These are phyloP conservation scores for Phellopilus nigrolimitatus DNA, from an alignment of 1,284 basidiomycete genomes.

Conservation along the genomic window DNA sequence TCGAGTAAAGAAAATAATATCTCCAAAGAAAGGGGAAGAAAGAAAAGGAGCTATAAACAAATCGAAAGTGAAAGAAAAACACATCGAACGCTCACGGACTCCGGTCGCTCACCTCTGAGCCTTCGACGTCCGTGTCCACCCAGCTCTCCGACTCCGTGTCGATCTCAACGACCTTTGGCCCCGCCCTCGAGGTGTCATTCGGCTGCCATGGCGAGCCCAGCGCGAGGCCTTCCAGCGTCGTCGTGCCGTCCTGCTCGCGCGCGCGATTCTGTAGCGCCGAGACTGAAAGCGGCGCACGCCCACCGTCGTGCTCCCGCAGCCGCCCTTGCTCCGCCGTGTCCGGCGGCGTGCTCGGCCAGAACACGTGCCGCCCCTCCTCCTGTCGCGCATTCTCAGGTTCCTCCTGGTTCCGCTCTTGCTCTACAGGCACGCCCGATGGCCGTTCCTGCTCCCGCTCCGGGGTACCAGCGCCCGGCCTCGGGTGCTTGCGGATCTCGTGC, in stretches of 20 bases:
- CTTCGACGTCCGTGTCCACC: conserved; percentile 24
- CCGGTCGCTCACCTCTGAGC: conserved; percentile 16
- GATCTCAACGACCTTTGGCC: conserved; percentile 5
- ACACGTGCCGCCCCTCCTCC: neutral
- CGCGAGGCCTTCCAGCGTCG: neutral
- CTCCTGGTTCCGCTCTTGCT: neutral
- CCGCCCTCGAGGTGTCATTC: neutral
- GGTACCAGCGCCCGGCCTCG: neutral
- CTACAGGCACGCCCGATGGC: neutral
- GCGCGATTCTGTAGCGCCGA: conserved; percentile 15
- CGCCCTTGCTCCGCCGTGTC: neutral
- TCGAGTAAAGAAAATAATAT: no score
- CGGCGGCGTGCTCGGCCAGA: neutral
- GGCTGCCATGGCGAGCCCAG: conserved; percentile 7
- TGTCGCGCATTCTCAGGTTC: neutral
- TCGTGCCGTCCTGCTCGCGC: neutral
- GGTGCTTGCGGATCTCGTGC: conserved; percentile 40
- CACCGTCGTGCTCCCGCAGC: neutral
- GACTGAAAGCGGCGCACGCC: conserved; percentile 8
- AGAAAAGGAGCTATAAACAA: neutral
- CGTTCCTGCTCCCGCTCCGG: conserved; percentile 21
- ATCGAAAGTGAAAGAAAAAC: neutral
- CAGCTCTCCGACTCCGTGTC: conserved; percentile 22
- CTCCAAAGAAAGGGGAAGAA: neutral
- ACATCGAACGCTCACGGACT: neutral